A percentile compares a stretch with the other conserved stretches of the same genome.
phyloP scores from a whole-genome alignment of 2,329 filamentous ascomycete species.

The Parastagonospora nodorum region DNA sequence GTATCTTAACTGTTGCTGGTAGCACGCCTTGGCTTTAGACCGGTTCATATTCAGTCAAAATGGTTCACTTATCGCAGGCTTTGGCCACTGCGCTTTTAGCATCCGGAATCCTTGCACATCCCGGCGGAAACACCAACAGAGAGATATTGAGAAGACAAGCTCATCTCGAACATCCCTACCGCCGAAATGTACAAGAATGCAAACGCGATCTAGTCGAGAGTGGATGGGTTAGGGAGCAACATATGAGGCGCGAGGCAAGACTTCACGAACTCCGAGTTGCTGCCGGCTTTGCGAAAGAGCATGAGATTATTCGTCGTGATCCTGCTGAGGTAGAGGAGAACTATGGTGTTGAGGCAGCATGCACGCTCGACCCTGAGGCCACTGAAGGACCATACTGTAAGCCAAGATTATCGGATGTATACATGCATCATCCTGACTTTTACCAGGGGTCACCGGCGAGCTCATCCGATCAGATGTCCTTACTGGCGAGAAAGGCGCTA shows the following conservation, averaged over 20 bases:
- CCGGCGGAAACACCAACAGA: conserved; percentile 45
- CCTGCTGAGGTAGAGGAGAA: conserved; percentile 29
- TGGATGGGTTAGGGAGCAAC: conserved; percentile 42
- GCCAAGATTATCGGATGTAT: not conserved
- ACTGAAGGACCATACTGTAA: conserved; percentile 45
- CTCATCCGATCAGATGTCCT: conserved; percentile 55
- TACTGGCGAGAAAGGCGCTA: conserved; percentile 56
- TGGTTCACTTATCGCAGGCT: conserved; percentile 36
- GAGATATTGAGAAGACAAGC: conserved; percentile 36
- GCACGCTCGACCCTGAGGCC: conserved; percentile 40
- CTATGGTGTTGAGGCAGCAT: conserved; percentile 34
- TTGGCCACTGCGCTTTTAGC: conserved; percentile 30
- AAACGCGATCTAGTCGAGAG: conserved; percentile 37
- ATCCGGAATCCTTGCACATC: conserved; percentile 43
- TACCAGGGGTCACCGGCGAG: conserved; percentile 54
- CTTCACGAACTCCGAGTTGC: conserved; percentile 45
- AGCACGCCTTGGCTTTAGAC: conserved; percentile 1
- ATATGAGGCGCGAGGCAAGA: conserved; percentile 45
- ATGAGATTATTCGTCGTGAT: conserved; percentile 37
- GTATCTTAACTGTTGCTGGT: not conserved
- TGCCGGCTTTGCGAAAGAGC: conserved; percentile 41
- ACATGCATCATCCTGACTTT: conserved; percentile 7
- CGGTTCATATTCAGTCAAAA: conserved; percentile 12
- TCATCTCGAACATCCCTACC: conserved; percentile 45
- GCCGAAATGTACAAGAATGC: conserved; percentile 43